Evolutionary conservation across 495 filamentous ascomycete species (phyloP).

Genomic region (Haplographium delicatum): DNA sequence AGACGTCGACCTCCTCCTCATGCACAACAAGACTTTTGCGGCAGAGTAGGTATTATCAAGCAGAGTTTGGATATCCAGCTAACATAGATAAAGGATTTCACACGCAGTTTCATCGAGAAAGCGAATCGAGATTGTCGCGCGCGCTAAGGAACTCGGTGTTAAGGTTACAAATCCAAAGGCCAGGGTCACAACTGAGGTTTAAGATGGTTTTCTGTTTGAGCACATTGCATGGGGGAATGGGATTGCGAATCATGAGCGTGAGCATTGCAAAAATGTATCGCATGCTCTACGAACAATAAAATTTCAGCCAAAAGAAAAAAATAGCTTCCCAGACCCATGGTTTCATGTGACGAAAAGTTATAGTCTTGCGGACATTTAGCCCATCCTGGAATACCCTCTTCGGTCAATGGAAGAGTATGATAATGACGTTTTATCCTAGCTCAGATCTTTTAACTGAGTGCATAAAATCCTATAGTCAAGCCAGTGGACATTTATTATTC

Average conservation of each 20-base stretch:
- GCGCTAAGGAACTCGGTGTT: constrained; percentile 94
- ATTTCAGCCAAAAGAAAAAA: too few species aligned
- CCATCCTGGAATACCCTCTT: too few species aligned
- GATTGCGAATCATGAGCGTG: constrained; percentile 24
- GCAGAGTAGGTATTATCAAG: constrained; percentile 73
- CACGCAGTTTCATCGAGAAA: constrained; percentile 97
- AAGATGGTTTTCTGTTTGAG: constrained; percentile 38
- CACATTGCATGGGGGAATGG: constrained; percentile 24
- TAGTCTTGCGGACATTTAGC: too few species aligned
- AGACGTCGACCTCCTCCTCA: constrained; percentile 95
- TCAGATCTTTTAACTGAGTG: too few species aligned
- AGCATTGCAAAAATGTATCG: constrained; percentile 23
- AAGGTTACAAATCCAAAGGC: constrained; percentile 99
- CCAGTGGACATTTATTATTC: too few species aligned
- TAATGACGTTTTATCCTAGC: too few species aligned
- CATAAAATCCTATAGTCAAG: too few species aligned
- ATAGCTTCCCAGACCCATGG: too few species aligned
- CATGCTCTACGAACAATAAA: constrained; percentile 25
- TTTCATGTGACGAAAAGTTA: too few species aligned
- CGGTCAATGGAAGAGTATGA: too few species aligned
- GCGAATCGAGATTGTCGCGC: constrained; percentile 91
- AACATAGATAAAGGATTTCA: constrained; percentile 64
- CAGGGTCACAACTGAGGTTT: constrained; percentile 94
- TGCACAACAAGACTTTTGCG: constrained; percentile 99
- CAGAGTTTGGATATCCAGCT: not conserved